These are phyloP conservation scores for Sarocladiaceae sp. DNA, from an alignment of 2,329 filamentous ascomycete genomes.

Conservation along the genomic window DNA sequence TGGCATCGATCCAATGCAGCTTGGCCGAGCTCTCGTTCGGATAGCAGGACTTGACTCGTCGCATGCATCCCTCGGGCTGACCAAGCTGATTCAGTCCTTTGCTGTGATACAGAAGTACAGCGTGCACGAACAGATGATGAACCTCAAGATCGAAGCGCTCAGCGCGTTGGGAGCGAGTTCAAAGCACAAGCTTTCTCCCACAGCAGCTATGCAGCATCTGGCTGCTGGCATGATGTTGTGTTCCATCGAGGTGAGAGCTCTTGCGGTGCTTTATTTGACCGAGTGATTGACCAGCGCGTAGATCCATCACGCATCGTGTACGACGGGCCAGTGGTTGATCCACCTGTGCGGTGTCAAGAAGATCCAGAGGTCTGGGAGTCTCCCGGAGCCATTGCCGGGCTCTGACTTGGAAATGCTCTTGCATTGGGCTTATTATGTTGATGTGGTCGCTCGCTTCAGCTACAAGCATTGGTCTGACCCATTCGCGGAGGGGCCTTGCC, in stretches of 20 bases:
- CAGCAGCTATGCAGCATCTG: conserved; percentile 20
- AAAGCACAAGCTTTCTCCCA: conserved; percentile 11
- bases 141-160: conserved; percentile 20
- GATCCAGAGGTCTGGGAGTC: conserved; percentile 11
- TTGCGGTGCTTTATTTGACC: not conserved
- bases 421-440: conserved; percentile 24
- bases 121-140: conserved; percentile 15
- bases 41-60: conserved; percentile 18
- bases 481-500: not conserved
- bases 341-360: conserved; percentile 20
- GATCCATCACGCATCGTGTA: conserved; percentile 18
- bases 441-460: conserved; percentile 21
- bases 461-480: conserved; percentile 19
- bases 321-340: conserved; percentile 21
- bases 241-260: conserved; percentile 19
- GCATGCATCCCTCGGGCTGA: conserved; percentile 15
- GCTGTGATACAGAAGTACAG: conserved; percentile 19
- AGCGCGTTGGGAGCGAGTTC: conserved; percentile 16
- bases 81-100: conserved; percentile 20
- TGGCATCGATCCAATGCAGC: conserved; percentile 13
- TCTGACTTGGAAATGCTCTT: conserved; percentile 14
- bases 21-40: conserved; percentile 18
- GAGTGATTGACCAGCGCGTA: conserved; percentile 3
- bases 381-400: not conserved
- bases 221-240: conserved; percentile 24